Conservation (phyloP, 805 yeast genomes). For the Sporopachydermia quercuum region DNA sequence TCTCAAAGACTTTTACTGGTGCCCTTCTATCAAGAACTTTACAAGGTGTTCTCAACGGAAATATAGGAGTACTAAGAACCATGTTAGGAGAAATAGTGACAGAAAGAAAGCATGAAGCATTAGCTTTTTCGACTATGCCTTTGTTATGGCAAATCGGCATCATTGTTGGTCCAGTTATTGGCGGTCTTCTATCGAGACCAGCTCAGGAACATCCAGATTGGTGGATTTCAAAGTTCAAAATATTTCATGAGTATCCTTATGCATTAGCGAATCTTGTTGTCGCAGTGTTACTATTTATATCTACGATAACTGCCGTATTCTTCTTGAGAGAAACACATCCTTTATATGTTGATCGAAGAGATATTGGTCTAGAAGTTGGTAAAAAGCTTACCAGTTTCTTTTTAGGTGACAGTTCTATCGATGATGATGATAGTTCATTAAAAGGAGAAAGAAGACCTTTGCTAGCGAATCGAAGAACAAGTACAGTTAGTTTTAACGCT, state of each 20-base stretch:
- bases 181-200: constrained; percentile 37
- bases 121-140: constrained; percentile 49
- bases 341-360: constrained; percentile 22
- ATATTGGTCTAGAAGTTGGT: constrained; percentile 31
- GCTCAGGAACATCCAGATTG: constrained; percentile 16
- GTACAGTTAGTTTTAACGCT: too few relatives aligned
- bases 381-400: too few relatives aligned
- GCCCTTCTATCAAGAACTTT: constrained; percentile 38
- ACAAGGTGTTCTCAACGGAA: constrained; percentile 48
- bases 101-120: constrained; percentile 42
- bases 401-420: too few relatives aligned
- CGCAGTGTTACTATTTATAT: constrained; percentile 20
- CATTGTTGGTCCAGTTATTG: constrained; percentile 46
- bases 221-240: constrained; percentile 7
- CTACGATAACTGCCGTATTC: constrained; percentile 26
- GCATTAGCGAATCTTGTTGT: constrained; percentile 38
- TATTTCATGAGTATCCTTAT: constrained; percentile 28
- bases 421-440: too few relatives aligned
- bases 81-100: constrained; percentile 44
- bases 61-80: constrained; percentile 50
- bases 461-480: too few relatives aligned
- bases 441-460: too few relatives aligned
- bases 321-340: constrained; percentile 42
- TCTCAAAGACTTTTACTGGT: constrained; percentile 32
- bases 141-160: constrained; percentile 46